Evolutionary conservation across 2,329 filamentous ascomycete genomes (phyloP).

Genomic region (Aotearoamyces nothofagi): DNA sequence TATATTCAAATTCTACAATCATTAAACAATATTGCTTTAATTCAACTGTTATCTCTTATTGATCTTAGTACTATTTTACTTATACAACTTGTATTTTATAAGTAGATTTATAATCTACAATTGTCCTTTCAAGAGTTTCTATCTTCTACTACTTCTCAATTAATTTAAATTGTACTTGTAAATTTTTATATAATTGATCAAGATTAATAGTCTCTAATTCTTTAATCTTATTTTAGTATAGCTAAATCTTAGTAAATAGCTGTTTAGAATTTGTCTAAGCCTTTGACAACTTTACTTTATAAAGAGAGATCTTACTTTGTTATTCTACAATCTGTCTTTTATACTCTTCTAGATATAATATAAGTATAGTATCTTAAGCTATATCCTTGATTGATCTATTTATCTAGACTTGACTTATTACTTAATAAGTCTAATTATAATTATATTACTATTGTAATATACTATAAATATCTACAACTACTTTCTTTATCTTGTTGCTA

Average conservation of each 20-base stretch:
- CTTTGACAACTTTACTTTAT: conserved; percentile 1
- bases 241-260: conserved; percentile 1
- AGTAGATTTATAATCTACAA: conserved; percentile 1
- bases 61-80: background rate
- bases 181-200: conserved; percentile 1
- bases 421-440: conserved; percentile 1
- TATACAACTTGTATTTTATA: conserved; percentile 1
- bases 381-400: conserved; percentile 5
- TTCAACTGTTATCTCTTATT: conserved; percentile 1
- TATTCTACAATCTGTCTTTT: conserved; percentile 4
- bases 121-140: conserved; percentile 1
- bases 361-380: conserved; percentile 5
- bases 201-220: conserved; percentile 1
- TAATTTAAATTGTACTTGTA: background rate
- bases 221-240: conserved; percentile 1
- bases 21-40: background rate
- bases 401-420: conserved; percentile 5
- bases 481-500: conserved; percentile 1
- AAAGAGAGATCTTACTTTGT: background rate
- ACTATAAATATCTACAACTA: conserved; percentile 2
- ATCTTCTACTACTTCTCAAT: conserved; percentile 3
- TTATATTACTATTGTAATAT: conserved; percentile 4
- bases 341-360: conserved; percentile 5
- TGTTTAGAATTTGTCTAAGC: conserved; percentile 1
- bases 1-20: conserved; percentile 1